Evolutionary conservation across 106 monocot genomes (phyloP), one percentile per base, ranked within the genome.

Genomic region (Chionographis japonica): DNA sequence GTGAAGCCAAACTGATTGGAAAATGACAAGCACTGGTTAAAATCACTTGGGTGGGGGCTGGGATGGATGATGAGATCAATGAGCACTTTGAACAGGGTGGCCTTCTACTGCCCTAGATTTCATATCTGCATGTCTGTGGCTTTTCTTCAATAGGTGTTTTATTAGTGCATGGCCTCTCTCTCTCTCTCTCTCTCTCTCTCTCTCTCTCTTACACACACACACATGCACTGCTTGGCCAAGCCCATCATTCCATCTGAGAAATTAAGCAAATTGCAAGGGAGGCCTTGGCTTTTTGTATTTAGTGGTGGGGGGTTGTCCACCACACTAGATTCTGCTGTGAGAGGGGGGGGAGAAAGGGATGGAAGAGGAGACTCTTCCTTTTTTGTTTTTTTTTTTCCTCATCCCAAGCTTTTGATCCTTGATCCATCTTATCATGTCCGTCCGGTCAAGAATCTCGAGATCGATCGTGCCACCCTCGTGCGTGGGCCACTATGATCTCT

Each of bases 401-500:
- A 27, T 66, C 20, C 62, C 38, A 40, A 63, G 16, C 58, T 12
- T 69, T 69, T 46, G 12, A 19, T 20, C 27, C 27, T 17, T 63
- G 73, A 73, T 43, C 63, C 64, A 64, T 73, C 73, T 73, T 73
- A 56, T 73, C 73, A 63, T 49, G 15, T 63, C 72, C 63, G 40
- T 63, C 40, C 60, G 12, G 72, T 72, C 54, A 62, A 52, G 27
- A 27, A 27, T 27, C 27, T 27, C 27, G 27, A 27, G 27, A 27
- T 27, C 27, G 61, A 61, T 72, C 72, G 19, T 72, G 72, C 62
- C 54, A 62, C 16, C 52, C 10, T 52, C 17, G 13, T 61, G 52
- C 37, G 61, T 71, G 71, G 71, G 71, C 70, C 70, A 70, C 13
- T 49, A 27, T 4, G 8, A 3, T 43, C 12, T 43, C 3, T 65